Evolutionary conservation across 768 basidiomycete genomes (phyloP).

Genomic region (Auriscalpium orientale): DNA sequence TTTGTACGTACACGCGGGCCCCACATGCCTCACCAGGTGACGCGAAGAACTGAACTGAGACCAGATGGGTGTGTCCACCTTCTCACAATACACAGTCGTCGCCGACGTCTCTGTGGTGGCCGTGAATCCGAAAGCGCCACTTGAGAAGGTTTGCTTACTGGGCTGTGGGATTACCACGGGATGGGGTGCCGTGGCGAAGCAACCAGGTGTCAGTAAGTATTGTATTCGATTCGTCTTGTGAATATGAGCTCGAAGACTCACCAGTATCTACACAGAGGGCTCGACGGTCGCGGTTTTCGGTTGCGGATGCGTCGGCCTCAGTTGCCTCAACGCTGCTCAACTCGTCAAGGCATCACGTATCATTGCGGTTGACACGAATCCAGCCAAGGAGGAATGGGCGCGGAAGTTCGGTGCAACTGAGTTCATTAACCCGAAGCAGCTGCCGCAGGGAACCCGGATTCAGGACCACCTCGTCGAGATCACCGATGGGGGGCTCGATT

Average conservation of each 20-base stretch:
- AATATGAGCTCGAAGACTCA: neutral
- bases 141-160: conserved; percentile 95
- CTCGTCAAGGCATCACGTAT: conserved; percentile 78
- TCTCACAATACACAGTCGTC: conserved; percentile 99
- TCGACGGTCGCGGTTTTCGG: conserved; percentile 94
- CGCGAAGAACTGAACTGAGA: neutral
- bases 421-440: conserved; percentile 74
- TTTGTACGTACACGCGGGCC: conserved; percentile 51
- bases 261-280: conserved; percentile 41
- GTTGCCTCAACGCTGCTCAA: conserved; percentile 75
- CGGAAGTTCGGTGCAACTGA: conserved; percentile 92
- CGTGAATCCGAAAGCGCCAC: conserved; percentile 75
- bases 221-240: neutral
- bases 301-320: conserved; percentile 93
- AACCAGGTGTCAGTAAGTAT: conserved; percentile 70
- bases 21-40: neutral
- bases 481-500: conserved; percentile 96
- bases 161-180: conserved; percentile 98
- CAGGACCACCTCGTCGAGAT: conserved; percentile 86
- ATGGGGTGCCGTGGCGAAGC: conserved; percentile 93
- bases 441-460: conserved; percentile 76
- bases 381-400: conserved; percentile 81
- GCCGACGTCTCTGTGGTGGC: conserved; percentile 95
- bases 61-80: conserved; percentile 98
- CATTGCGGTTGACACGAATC: conserved; percentile 90